Evolutionary conservation across 495 filamentous ascomycete species (phyloP), one percentile per base, ranked within the genome.

Genomic region (Usnea hakonensis): DNA sequence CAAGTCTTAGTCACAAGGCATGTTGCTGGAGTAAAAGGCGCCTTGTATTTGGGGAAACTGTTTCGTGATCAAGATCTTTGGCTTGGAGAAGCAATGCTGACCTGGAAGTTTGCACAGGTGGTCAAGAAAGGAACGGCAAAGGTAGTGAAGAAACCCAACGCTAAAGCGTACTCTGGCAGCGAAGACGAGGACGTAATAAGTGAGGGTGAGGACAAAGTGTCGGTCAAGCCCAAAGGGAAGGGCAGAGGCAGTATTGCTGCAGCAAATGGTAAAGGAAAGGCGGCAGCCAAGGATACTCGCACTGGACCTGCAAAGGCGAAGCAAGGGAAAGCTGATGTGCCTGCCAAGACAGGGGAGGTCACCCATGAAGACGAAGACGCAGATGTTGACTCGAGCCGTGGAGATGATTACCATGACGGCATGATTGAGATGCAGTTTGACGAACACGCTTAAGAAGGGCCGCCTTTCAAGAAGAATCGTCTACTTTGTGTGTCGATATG

Each of bases 91-190:
- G n/a, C n/a, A n/a, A n/a, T n/a, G n/a, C n/a, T n/a, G n/a, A n/a
- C n/a, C n/a, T n/a, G n/a, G n/a, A n/a, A n/a, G n/a, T n/a, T n/a
- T n/a, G n/a, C n/a, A n/a, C n/a, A 44, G 57, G 41, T 52, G 17
- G 41, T 38, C 6, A 60, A 60, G 58, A 60, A 60, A 35, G 58
- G 58, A n/a, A 60, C 30, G 19, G 58, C 58, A 13, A 60, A 28
- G 35, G 35, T 60, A 23, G 58, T 60, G 58, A 60, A 60, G 44
- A 60, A 60, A 33, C 6, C 0, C 3, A 30, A 32, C 0, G 35
- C 33, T 21, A 17, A 23, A 33, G 30, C 1, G 19, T 23, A 41
- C 4, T 37, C 55, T 38, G 33, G 38, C 55, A 41, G 38, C 21
- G 55, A 41, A 23, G 26, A 26, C 14, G 58, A 41, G 44, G 44